Evolutionary conservation across 495 filamentous ascomycete species (phyloP), one percentile per base, ranked within the genome.

Genomic region (Rusavskia elegans): DNA sequence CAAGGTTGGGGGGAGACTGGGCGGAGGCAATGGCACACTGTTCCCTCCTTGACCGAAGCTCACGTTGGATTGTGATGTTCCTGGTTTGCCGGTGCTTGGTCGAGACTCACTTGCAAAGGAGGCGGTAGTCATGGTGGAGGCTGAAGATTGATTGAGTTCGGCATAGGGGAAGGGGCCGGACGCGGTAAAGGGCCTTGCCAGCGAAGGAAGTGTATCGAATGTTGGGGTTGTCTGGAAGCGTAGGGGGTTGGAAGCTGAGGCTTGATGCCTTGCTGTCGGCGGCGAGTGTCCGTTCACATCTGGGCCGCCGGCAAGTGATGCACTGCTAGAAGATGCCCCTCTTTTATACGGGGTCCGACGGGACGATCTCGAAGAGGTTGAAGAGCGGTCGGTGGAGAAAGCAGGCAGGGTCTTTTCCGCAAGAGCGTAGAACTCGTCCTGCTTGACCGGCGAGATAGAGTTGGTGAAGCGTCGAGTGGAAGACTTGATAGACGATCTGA

Each of bases 341-440:
- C 52, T 54, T 20, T 45, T 52, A 29, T 49, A 54, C n/a, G 45
- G 13, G 21, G 46, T 49, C 29, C 42, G 51, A 32, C 32, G 45
- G 30, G 57, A 59, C 30, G 51, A 57, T 46, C 48, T 59, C 13
- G 54, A 59, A 20, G 57, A 59, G 37, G 48, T 52, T 7, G 57
- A 59, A 11, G 51, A 56, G 16, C 57, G 57, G 39, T 57, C 52
- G 29, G 51, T 54, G 49, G 55, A 54, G 30, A 54, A 57, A 27
- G 35, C 50, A 13, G 51, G 48, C 41, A 51, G 39, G 21, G 35
- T 46, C 20, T 52, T 49, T n/a, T 55, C 53, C 9, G 41, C 21
- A 4, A 49, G 38, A 23, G 40, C 41, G 38, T 42, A 50, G 14
- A 49, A 14, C 9, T 51, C 45, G 53, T 50, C 36, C 13, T 58